Base-by-base conservation (phyloP, 1,284 basidiomycete species). In the Testicularia cyperi region DNA sequence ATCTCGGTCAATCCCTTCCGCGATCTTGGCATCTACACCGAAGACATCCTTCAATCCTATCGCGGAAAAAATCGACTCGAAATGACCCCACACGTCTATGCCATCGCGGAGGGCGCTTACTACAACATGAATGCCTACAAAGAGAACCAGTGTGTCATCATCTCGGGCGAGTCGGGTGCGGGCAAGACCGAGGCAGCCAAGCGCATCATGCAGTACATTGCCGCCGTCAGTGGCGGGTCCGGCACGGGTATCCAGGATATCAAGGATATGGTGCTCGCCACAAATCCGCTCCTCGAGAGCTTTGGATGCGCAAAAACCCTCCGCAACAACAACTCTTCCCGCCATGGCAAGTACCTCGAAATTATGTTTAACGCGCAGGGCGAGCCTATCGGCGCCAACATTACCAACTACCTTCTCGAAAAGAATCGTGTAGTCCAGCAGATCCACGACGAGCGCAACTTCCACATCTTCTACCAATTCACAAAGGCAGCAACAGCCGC, bases 211-310 rank as follows among this genome's bases (percentile, higher is more conserved):
- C 92, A 98, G 79, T 99, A 98, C 77, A 96, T 98, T 65, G 95
- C 95, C 10, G 95, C 90, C 6, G 95, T 98, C 2, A 91, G 90
- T 26, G 89, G 89, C 43, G 83, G 86, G 57, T 86, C 87, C 71
- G 58, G 49, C 23, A 43, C 44, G 41, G 70, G 77, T 23, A 97
- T 98, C 60, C 89, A 94, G 76, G 87, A 92, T 77, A 92, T 98
- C 78, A 97, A 98, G 81, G 92, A 98, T 75, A 99, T 99, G 95
- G 95, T 98, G n/a, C 81, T 99, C 30, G 95, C 95, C 8, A 99
- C 95, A 14, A 98, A 99, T 77, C 95, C 95, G 18, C 79, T 99
- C 29, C 81, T 99, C 57, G 95, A 99, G 79, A 94, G 90, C 79
- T 99, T 99, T 67, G 95, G 95, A 19, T 98, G 95, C 79, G 95